Percentiles rank a stretch among this genome's conserved stretches.
phyloP scores from a whole-genome alignment of 139 green algal genomes.

The Chlamydomonas applanata region DNA sequence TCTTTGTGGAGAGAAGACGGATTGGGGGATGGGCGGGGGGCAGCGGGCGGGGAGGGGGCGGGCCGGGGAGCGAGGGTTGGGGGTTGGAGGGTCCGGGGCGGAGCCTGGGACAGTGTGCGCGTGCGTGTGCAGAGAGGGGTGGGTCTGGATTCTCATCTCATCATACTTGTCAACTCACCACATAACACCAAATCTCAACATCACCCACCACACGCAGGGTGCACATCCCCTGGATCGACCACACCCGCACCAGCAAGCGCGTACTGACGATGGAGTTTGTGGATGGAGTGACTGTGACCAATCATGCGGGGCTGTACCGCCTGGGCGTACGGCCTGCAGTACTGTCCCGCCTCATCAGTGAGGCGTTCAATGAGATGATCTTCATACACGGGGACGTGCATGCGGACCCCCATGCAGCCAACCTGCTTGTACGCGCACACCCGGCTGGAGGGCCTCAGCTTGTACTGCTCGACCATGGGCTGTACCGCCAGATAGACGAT shows the following conservation, averaged over 20 bases:
- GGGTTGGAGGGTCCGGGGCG: too few species aligned
- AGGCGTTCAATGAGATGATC: constrained; percentile 86
- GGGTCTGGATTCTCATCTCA: too few species aligned
- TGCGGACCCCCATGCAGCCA: constrained; percentile 83
- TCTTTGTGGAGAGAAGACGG: too few species aligned
- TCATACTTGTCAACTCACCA: too few species aligned
- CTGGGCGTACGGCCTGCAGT: constrained; percentile 20
- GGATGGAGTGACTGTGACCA: constrained; percentile 53
- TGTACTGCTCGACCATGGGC: constrained; percentile 84
- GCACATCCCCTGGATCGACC: constrained; percentile 58
- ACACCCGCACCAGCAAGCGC: constrained; percentile 34
- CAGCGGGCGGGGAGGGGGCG: too few species aligned
- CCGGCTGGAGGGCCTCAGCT: constrained; percentile 51
- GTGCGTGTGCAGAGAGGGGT: too few species aligned
- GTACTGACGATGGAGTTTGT: constrained; percentile 92
- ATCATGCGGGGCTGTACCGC: constrained; percentile 29
- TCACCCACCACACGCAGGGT: constrained; percentile 33
- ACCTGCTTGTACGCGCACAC: constrained; percentile 65
- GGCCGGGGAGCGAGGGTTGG: too few species aligned
- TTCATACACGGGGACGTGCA: constrained; percentile 81
- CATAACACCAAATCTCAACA: not conserved
- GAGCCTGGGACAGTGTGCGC: too few species aligned
- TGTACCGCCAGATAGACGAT: constrained; percentile 74
- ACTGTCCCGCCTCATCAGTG: constrained; percentile 66
- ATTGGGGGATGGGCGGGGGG: too few species aligned